Evolutionary conservation across 345 rosid genomes (phyloP), one percentile per base, ranked within the genome.

Genomic region (Eucalyptus cloeziana): DNA sequence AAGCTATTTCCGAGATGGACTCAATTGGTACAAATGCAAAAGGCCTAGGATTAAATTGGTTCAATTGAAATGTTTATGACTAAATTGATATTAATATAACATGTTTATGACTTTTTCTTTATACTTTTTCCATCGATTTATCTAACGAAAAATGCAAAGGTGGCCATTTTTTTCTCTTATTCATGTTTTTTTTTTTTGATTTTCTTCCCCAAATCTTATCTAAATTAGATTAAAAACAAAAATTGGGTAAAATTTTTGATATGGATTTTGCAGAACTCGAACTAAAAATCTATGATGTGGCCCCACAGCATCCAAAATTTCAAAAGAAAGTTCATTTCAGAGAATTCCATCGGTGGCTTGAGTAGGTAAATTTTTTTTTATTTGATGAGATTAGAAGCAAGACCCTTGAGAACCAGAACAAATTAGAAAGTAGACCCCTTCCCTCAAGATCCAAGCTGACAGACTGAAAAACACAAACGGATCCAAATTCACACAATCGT

Each of bases 41-140:
- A 19, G 0, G 10, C 7, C 19, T 52, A 52, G 0, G 1, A 52
- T 8, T 52, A 52, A 19, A 0, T 52, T 52, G 58, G 7, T 52
- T 4, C 8, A 52, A 52, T 1, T 1, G 0, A 52, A 52, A 52
- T 0, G 58, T 52, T 19, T 52, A 3, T 52, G 58, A 52, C 56
- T 52, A 7, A 52, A 52, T 19, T 52, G 7, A 1, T 52, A 52
- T 4, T 19, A 3, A 52, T 52, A 7, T 19, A 52, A 52, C 24
- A 52, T 19, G 24, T 52, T 52, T 52, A 52, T 52, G 58, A 19
- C 58, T 52, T 52, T 52, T 52, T 52, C 58, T 52, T 52, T 52
- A 19, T 52, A 52, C 2, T 19, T 51, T 52, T 52, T 2, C 24
- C 3, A 7, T 62, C 16, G 13, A 13, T 62, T 62, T 62, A 14